These are phyloP conservation scores for Ephemerocybe angulata DNA, from an alignment of 768 basidiomycete species.

Conservation along the genomic window DNA sequence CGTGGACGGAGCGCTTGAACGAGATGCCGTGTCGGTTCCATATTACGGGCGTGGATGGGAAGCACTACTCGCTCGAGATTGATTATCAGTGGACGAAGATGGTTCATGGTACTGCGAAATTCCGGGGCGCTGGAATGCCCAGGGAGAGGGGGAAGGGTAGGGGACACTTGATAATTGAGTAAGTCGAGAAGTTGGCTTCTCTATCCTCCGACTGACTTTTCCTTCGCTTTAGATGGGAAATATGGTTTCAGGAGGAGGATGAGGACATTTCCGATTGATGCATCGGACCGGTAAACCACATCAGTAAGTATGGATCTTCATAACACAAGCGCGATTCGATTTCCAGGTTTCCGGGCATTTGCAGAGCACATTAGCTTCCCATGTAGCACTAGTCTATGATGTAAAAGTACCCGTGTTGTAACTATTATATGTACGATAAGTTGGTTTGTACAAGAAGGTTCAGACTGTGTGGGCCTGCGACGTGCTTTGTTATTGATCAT, in stretches of 20 bases:
- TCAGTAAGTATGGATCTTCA: too few species aligned
- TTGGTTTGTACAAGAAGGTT: too few species aligned
- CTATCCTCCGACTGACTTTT: background rate
- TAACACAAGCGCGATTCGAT: too few species aligned
- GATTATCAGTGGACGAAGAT: slow-evolving; percentile 7
- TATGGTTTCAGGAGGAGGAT: background rate
- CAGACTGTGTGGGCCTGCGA: too few species aligned
- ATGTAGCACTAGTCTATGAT: too few species aligned
- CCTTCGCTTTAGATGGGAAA: slow-evolving; percentile 4
- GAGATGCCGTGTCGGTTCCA: slow-evolving; percentile 5
- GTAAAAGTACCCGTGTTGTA: too few species aligned
- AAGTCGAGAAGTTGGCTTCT: background rate
- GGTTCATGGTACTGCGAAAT: slow-evolving; percentile 6
- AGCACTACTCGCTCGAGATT: slow-evolving; percentile 4
- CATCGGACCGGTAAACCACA: too few species aligned
- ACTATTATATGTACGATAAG: too few species aligned
- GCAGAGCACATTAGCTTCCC: too few species aligned
- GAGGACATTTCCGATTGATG: slow-evolving; percentile 1
- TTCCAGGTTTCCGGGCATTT: too few species aligned
- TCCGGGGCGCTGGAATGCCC: slow-evolving; percentile 4
- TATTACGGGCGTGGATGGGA: background rate
- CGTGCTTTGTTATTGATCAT: too few species aligned
- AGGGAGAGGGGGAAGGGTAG: background rate
- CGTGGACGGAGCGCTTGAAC: slow-evolving; percentile 6
- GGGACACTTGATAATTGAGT: slow-evolving; percentile 9